Base-by-base conservation (phyloP, 371 early-diverging fungal genomes). In the Sporodiniella umbellata region DNA sequence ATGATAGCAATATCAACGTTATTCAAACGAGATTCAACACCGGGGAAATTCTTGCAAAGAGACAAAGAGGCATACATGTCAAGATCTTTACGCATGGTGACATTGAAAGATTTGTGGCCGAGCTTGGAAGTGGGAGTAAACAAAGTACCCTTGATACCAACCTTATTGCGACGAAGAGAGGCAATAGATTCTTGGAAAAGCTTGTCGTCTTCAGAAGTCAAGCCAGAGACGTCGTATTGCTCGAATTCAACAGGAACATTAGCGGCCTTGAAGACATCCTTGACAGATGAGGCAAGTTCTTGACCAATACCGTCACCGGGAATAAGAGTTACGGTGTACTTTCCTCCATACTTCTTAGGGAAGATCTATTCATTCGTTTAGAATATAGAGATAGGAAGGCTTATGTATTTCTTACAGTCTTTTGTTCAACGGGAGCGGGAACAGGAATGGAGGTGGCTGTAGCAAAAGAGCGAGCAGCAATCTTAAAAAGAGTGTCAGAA, bases 241-340 rank as follows among this genome's bases (percentile, higher is more conserved):
- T 97, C 97, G 77, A 86, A 97, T 63, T 95, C 89, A 47, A 98
- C 83, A 28, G 97, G 97, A 15, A 89, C 95, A 43, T 89, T 79
- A 54, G 89, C 90, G 14, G 95, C 96, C 60, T 79, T 81, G 77
- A 98, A 98, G 51, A 98, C 84, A 28, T 89, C 80, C 80, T 95
- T 95, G 47, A 98, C 94, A 15, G 96, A 81, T 11, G 74, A 68
- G 35, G 94, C 83, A 52, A 92, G 84, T 69, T 98, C 98, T 69
- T 85, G 84, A 58, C 98, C 98, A 53, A 96, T 87, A 71, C 98
- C 98, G 73, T 98, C 98, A 64, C 98, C 98, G 48, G 97, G 98
- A 62, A 98, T 93, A 45, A 98, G 78, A 12, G 98, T 97, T 31
- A 95, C 94, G 14, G 60, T 60, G 35, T 58, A 47, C 45, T 45